A percentile compares a stretch with the other conserved stretches of the same genome.
These are phyloP conservation scores for Wickerhamiella sergipiensis DNA, from an alignment of 805 yeast species.

Conservation along the genomic window DNA sequence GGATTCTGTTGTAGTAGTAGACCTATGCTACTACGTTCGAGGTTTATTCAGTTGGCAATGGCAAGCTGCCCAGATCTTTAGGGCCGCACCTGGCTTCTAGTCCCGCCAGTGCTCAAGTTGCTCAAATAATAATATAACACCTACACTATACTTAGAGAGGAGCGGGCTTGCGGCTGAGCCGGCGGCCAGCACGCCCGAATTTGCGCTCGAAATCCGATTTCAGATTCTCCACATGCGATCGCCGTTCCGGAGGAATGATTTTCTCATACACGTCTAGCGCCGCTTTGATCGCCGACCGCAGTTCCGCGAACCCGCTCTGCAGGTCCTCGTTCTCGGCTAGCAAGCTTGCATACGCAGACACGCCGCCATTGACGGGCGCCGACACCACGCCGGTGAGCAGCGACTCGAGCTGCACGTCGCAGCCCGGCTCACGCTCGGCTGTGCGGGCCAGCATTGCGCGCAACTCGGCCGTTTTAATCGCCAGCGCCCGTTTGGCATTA, in stretches of 20 bases:
- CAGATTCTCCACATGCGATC: not conserved
- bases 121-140: no score
- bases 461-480: not conserved
- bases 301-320: not conserved
- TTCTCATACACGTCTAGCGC: not conserved
- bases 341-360: not conserved
- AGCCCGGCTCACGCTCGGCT: not conserved
- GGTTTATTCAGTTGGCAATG: no score
- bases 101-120: no score
- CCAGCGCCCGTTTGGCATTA: not conserved
- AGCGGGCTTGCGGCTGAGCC: not conserved
- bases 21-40: no score
- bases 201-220: not conserved
- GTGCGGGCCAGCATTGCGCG: not conserved
- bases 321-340: not conserved
- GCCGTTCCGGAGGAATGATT: not conserved
- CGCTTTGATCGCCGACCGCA: not conserved
- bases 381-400: conserved; percentile 1
- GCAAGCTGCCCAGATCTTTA: no score
- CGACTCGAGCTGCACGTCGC: not conserved
- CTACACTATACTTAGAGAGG: not conserved
- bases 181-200: not conserved
- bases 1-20: no score
- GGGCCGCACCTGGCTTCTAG: no score
- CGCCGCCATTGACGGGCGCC: conserved; percentile 2